Conservation (phyloP, 768 basidiomycete genomes). For the Phanerochaete sordida region DNA sequence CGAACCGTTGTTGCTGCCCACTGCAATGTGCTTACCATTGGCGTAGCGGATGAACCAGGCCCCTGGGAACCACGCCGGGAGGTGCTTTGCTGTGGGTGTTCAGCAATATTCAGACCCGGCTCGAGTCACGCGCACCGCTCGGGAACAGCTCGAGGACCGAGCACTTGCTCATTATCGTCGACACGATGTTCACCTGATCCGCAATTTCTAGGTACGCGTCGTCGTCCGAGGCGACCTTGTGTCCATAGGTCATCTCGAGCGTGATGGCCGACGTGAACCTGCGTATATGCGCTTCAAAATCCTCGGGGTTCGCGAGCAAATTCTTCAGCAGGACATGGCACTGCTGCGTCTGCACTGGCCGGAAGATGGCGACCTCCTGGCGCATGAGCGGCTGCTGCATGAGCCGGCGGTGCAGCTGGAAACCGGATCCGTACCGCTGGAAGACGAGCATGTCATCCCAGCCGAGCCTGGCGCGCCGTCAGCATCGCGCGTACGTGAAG, state of each 20-base stretch:
- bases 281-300: neutral
- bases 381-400: constrained; percentile 1
- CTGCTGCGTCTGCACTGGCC: constrained; percentile 23
- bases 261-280: constrained; percentile 25
- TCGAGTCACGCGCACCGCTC: neutral
- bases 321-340: constrained; percentile 21
- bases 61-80: constrained; percentile 12
- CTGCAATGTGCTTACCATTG: neutral
- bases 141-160: neutral
- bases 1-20: neutral
- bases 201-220: constrained; percentile 27
- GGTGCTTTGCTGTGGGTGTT: neutral
- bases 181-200: constrained; percentile 9
- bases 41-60: constrained; percentile 7
- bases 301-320: constrained; percentile 23
- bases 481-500: neutral
- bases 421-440: constrained; percentile 16
- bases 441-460: constrained; percentile 17
- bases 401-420: constrained; percentile 14
- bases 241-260: constrained; percentile 31
- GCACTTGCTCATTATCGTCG: neutral
- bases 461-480: constrained; percentile 10
- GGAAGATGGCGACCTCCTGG: constrained; percentile 15
- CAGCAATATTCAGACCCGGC: neutral
- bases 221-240: constrained; percentile 25